Percentiles rank a stretch among this genome's conserved stretches.
Evolutionary conservation across 106 monocot species (phyloP).

Genomic region (Phalaenopsis aphrodite): DNA sequence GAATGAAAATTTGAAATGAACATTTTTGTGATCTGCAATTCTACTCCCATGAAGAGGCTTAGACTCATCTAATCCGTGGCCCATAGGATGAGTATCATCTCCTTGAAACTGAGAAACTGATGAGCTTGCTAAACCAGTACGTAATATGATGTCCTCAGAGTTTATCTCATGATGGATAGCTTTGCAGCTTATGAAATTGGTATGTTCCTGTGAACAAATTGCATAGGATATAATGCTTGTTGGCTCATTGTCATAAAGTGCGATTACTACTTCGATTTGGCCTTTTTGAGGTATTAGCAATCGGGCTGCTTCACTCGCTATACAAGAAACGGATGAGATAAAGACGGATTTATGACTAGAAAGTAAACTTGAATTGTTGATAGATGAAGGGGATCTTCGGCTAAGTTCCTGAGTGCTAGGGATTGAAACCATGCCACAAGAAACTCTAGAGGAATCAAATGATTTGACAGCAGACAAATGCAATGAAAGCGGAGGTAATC

Average conservation of each 20-base stretch:
- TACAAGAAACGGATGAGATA: constrained; percentile 34
- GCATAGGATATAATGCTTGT: constrained; percentile 70
- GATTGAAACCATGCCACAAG: constrained; percentile 5
- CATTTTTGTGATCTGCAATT: constrained; percentile 28
- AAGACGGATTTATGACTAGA: constrained; percentile 26
- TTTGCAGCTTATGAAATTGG: constrained; percentile 30
- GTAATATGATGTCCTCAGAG: constrained; percentile 11
- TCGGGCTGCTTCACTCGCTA: constrained; percentile 45
- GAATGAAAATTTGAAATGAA: constrained; percentile 62
- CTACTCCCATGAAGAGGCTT: constrained; percentile 8
- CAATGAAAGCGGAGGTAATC: constrained; percentile 23
- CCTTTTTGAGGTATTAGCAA: constrained; percentile 48
- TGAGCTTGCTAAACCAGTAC: background rate
- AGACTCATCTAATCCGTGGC: constrained; percentile 20
- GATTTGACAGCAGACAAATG: constrained; percentile 39
- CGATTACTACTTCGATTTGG: constrained; percentile 29
- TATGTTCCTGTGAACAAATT: constrained; percentile 55
- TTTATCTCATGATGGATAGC: constrained; percentile 12
- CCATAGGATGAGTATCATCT: constrained; percentile 9
- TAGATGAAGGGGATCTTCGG: constrained; percentile 27
- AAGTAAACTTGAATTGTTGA: constrained; percentile 36
- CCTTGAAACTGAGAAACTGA: constrained; percentile 8
- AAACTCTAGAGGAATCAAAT: constrained; percentile 30
- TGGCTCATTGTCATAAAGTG: constrained; percentile 80
- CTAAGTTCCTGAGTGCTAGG: constrained; percentile 34